These are phyloP conservation scores for Pulveroboletus frians DNA, from an alignment of 768 basidiomycete genomes.

Conservation along the genomic window DNA sequence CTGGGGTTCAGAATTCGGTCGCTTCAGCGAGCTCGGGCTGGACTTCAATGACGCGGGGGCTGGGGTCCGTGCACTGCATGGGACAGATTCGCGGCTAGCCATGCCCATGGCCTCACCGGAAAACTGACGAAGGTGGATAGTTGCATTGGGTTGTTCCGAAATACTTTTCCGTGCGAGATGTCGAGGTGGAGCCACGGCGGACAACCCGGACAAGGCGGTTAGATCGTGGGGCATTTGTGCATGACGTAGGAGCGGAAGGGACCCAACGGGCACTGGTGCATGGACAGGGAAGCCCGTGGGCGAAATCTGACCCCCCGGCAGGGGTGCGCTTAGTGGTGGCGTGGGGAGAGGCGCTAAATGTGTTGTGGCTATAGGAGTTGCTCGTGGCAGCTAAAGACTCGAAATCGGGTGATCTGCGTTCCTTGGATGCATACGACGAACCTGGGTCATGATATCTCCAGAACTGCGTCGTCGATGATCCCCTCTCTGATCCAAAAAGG, in stretches of 20 bases:
- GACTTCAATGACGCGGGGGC: neutral
- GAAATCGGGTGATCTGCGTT: neutral
- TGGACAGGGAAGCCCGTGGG: conserved; percentile 10
- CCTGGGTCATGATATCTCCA: conserved; percentile 14
- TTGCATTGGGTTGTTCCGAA: conserved; percentile 1
- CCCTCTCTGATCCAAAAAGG: conserved; percentile 3
- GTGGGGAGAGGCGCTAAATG: conserved; percentile 19
- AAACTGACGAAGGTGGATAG: neutral
- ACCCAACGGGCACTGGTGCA: conserved; percentile 4
- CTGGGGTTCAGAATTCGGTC: conserved; percentile 12
- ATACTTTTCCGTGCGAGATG: neutral
- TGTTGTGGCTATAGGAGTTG: conserved; percentile 11
- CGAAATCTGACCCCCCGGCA: conserved; percentile 3
- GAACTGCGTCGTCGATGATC: conserved; percentile 14
- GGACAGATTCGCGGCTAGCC: neutral
- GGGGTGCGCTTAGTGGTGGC: conserved; percentile 14
- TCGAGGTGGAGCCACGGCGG: conserved; percentile 1
- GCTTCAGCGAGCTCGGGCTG: conserved; percentile 11
- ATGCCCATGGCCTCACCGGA: neutral
- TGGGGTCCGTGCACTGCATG: neutral
- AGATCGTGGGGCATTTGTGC: neutral
- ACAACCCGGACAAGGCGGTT: conserved; percentile 2
- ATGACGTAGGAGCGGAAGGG: conserved; percentile 7
- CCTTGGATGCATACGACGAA: conserved; percentile 7
- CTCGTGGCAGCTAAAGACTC: conserved; percentile 7